Base-by-base conservation (phyloP, 2,329 filamentous ascomycete species). In the Aureobasidium musti region DNA sequence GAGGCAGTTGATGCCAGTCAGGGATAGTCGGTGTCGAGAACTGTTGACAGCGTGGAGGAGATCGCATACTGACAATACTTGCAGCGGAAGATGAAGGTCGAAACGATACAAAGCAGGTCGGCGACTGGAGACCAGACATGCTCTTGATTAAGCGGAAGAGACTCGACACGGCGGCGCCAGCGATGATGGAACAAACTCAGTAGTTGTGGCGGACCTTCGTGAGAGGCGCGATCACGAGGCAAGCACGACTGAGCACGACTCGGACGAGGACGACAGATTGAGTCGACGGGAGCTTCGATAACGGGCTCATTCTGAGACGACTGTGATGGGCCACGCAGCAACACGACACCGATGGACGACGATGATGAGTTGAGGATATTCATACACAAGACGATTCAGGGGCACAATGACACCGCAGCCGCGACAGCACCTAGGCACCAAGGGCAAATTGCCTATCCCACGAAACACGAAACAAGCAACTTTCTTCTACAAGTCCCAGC, bases 401-500 rank as follows among this genome's bases (percentile, higher is more conserved):
- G 41, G 11, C 5, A 57, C 28, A 37, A 43, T 13, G 35, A 57
- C 37, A 23, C 21, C 52, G 33, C n/a, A 4, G 39, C 3, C 14
- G 14, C n/a, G 17, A 23, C n/a, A n/a, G 52, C 33, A 39, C 52
- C 13, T 26, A 17, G 17, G 33, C 35, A 21, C 43, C 17, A 21
- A 7, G 7, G 21, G n/a, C 5, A 43, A 6, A 23, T 14, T 23
- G 11, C 21, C 23, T 41, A 43, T 43, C n/a, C 23, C 37, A 43
- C 23, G 23, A n/a, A 35, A 30, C 54, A 59, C 37, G 3, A 45
- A 13, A 30, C 13, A 43, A 33, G 3, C 8, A 13, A 8, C 54
- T 37, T 26, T 61, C 57, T 61, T 49, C 57, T 49, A 61, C 41
- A 19, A 35, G 43, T 26, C 28, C 57, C 41, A 23, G 57, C 57